Evolutionary conservation across 495 filamentous ascomycete species (phyloP).

Genomic region (Tuber umbilicatum): DNA sequence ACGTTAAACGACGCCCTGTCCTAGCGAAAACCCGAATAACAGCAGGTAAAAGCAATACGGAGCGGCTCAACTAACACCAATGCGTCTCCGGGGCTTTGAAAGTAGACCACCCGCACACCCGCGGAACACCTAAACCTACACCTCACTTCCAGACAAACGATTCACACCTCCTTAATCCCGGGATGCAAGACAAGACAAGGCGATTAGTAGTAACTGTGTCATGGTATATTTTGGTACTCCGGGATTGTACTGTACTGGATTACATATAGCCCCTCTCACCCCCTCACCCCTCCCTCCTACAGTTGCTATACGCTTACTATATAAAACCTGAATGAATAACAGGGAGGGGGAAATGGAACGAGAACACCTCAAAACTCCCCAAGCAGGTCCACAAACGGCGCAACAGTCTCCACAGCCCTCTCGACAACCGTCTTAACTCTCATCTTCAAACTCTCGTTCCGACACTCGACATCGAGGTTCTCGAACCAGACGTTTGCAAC

Average conservation of each 20-base stretch:
- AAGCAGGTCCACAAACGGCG: constrained; percentile 52
- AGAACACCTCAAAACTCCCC: constrained; percentile 7
- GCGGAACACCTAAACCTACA: background rate
- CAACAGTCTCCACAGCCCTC: constrained; percentile 81
- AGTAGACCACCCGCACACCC: no score
- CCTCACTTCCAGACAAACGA: background rate
- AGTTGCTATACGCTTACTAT: background rate
- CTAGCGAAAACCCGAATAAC: no score
- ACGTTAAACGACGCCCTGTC: no score
- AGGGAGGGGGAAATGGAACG: background rate
- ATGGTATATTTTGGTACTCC: background rate
- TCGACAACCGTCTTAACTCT: constrained; percentile 84
- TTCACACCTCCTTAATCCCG: background rate
- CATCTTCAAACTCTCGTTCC: constrained; percentile 63
- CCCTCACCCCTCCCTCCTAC: background rate
- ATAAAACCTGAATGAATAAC: background rate
- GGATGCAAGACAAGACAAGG: background rate
- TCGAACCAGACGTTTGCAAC: constrained; percentile 87
- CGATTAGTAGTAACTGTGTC: background rate
- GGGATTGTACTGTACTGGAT: background rate
- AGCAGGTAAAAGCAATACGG: no score
- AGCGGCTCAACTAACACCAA: no score
- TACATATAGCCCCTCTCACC: background rate
- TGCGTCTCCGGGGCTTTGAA: no score
- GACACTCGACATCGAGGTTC: constrained; percentile 79